Percentiles rank a stretch among this genome's conserved stretches.
These are phyloP conservation scores for Alloascoidea hylecoeti DNA, from an alignment of 805 yeast genomes.

Conservation along the genomic window DNA sequence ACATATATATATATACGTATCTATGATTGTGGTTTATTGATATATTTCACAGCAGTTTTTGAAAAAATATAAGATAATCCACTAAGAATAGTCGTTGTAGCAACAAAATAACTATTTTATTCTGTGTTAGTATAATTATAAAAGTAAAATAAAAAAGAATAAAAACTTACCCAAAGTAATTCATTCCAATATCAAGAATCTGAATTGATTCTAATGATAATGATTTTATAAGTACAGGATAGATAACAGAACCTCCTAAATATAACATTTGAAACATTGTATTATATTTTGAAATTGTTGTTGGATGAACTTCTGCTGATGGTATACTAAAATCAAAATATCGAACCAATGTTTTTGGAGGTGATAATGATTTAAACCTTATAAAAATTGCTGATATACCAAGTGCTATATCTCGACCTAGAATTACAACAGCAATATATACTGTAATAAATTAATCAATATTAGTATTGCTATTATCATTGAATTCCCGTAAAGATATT, in stretches of 20 bases:
- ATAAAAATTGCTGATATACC: conserved; percentile 60
- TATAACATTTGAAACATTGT: conserved; percentile 90
- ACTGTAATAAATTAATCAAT: conserved; percentile 8
- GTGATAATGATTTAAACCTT: conserved; percentile 59
- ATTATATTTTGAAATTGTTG: conserved; percentile 72
- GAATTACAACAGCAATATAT: conserved; percentile 48
- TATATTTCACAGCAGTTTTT: conserved; percentile 49
- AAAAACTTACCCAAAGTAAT: neutral
- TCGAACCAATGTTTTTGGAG: conserved; percentile 58
- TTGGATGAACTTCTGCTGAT: conserved; percentile 81
- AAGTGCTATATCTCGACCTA: conserved; percentile 73
- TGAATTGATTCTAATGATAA: conserved; percentile 9
- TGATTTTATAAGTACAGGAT: conserved; percentile 31
- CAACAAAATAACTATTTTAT: conserved; percentile 39
- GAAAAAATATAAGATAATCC: conserved; percentile 68
- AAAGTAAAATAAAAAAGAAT: neutral
- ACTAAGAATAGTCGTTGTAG: conserved; percentile 59
- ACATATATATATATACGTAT: conserved; percentile 7
- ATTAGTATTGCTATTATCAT: neutral
- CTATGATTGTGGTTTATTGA: conserved; percentile 16
- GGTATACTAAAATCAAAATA: conserved; percentile 72
- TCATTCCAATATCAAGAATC: neutral
- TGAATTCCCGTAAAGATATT: neutral
- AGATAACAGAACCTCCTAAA: conserved; percentile 47
- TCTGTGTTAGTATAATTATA: conserved; percentile 4